Evolutionary conservation across 1,284 basidiomycete genomes (phyloP), one percentile per base, ranked within the genome.

Genomic region (Stygiomarasmius scandens): DNA sequence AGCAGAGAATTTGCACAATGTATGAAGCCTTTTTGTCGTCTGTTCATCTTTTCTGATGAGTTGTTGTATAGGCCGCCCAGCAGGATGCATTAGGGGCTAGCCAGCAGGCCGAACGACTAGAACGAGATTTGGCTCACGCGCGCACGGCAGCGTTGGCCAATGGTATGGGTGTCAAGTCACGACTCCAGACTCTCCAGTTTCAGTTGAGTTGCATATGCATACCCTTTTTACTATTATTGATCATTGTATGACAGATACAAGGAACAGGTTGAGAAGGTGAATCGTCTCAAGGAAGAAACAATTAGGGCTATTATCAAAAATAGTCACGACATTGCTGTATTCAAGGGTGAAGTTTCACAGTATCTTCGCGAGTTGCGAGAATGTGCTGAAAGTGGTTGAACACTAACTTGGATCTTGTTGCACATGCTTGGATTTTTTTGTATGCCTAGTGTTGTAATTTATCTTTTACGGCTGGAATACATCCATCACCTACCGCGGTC

Each of bases 261-360:
- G 59, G 89, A 92, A 66, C 90, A 92, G 65, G 72, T 89, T 10
- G 87, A 89, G 61, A 89, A 87, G 64, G 82, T 88, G 22, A 80
- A 81, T 52, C 79, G 86, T 49, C 67, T 92, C 23, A 86, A 84
- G 62, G 89, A 92, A 56, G 89, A 91, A 62, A 90, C 87, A 0
- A 81, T 89, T 41, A 82, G 88, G 1, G 86, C 86, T n/a, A 89
- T 92, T 59, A 80, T 89, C 60, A 91, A 90, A 76, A 91, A 86
- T 69, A 87, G 86, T 65, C 87, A 87, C 61, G 90, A 92, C 55
- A 88, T 90, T 46, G 86, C 85, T 24, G 78, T 83, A 64, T 91
- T 92, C 76, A 91, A 91, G 71, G 83, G 86, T 58, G 85, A 87
- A 59, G 83, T 91, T 14, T 88, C 89, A 41, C 80, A 80, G 56